Conservation (phyloP, 2,329 filamentous ascomycete genomes). For the Dactylonectria estremocensis region DNA sequence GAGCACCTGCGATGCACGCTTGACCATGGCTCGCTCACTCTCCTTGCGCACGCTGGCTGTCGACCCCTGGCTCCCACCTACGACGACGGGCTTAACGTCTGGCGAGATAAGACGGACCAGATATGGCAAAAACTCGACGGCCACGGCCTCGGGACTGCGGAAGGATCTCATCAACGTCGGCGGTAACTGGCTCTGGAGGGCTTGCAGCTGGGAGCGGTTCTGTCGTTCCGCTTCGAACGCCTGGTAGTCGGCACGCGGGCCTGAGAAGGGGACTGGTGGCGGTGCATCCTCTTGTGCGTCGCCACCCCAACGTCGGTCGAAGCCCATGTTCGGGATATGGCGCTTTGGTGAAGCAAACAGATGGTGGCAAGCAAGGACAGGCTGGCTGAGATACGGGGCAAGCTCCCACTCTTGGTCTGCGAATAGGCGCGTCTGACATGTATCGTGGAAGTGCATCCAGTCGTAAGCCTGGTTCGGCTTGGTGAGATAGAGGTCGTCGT, state of each 20-base stretch:
- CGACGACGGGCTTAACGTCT: constrained; percentile 90
- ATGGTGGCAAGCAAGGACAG: constrained; percentile 90
- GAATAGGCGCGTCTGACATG: constrained; percentile 83
- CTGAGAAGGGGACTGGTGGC: constrained; percentile 81
- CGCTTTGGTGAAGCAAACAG: constrained; percentile 85
- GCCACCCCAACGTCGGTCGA: constrained; percentile 62
- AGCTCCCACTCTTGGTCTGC: constrained; percentile 95
- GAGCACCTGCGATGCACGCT: constrained; percentile 85
- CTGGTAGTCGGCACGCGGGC: constrained; percentile 84
- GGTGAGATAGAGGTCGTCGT: constrained; percentile 91
- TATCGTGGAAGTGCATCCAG: constrained; percentile 95
- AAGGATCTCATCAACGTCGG: constrained; percentile 83
- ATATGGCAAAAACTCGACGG: constrained; percentile 88
- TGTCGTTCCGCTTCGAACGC: constrained; percentile 86
- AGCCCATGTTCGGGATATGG: constrained; percentile 57
- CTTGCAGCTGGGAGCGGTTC: constrained; percentile 81
- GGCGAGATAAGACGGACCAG: constrained; percentile 88
- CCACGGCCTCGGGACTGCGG: constrained; percentile 82
- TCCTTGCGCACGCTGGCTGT: constrained; percentile 92
- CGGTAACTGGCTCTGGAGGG: constrained; percentile 80
- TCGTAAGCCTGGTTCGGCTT: constrained; percentile 93
- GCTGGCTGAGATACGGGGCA: constrained; percentile 86
- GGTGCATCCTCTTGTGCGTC: constrained; percentile 62
- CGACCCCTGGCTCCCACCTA: constrained; percentile 76
- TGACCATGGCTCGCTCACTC: constrained; percentile 85